Conservation (phyloP, 2,329 filamentous ascomycete genomes). For the Nigrospora osmanthi region DNA sequence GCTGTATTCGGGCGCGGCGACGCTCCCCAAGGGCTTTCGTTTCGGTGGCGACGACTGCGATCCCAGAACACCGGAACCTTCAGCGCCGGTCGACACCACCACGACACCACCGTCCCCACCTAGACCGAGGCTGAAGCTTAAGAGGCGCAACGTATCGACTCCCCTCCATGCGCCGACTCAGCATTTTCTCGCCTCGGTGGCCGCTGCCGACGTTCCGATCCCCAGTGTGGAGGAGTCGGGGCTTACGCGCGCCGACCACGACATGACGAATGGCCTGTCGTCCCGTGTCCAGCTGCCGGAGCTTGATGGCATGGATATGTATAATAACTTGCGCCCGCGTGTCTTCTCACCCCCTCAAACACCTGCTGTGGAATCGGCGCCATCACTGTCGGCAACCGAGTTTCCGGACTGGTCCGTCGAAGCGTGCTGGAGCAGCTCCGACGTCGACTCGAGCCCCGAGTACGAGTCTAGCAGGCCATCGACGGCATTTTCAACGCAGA, state of each 20-base stretch:
- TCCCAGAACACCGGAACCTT: conserved; percentile 47
- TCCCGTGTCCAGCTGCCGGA: conserved; percentile 26
- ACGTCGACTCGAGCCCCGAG: conserved; percentile 47
- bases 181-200: conserved; percentile 60
- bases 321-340: conserved; percentile 27
- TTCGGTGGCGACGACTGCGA: conserved; percentile 24
- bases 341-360: conserved; percentile 51
- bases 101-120: conserved; percentile 38
- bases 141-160: conserved; percentile 42
- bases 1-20: conserved; percentile 35
- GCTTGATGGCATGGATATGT: conserved; percentile 18
- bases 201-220: conserved; percentile 55
- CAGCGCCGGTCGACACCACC: conserved; percentile 21
- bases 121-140: conserved; percentile 45
- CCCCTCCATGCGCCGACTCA: conserved; percentile 50
- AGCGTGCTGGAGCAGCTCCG: conserved; percentile 45
- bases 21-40: conserved; percentile 35
- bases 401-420: conserved; percentile 54
- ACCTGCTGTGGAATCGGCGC: conserved; percentile 39
- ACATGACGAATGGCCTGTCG: conserved; percentile 31
- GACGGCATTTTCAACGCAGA: conserved; percentile 51
- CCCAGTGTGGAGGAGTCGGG: conserved; percentile 56
- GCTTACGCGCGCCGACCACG: conserved; percentile 28
- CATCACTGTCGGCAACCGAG: conserved; percentile 34
- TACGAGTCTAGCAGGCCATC: conserved; percentile 53